A percentile compares a stretch with the other conserved stretches of the same genome.
Evolutionary conservation across 2,329 filamentous ascomycete species (phyloP).

Genomic region (Dothideomycetes sp.): DNA sequence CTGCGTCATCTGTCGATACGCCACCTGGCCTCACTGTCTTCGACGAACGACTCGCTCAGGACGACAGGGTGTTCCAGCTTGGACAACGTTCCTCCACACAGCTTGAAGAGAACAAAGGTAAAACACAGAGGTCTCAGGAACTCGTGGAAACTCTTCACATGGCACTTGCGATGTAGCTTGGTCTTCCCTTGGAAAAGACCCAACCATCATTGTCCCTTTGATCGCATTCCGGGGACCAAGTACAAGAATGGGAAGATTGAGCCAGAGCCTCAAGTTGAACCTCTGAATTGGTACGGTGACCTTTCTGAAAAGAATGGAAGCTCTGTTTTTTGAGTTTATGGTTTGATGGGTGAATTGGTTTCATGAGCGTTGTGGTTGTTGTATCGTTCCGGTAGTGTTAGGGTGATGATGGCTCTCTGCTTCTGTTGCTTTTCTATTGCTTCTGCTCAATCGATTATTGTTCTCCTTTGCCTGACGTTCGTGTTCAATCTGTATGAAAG

Average conservation of each 20-base stretch:
- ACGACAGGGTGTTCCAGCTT: slow-evolving; percentile 12
- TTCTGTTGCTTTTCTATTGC: too few relatives aligned
- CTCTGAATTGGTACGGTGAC: too few relatives aligned
- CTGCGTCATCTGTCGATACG: slow-evolving; percentile 11
- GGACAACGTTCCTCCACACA: slow-evolving; percentile 1
- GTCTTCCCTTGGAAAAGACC: background rate
- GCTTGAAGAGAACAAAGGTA: background rate
- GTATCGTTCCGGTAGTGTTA: background rate
- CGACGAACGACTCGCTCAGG: background rate
- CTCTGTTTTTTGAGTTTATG: too few relatives aligned
- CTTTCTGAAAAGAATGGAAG: too few relatives aligned
- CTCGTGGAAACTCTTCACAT: slow-evolving; percentile 2
- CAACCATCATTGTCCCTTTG: slow-evolving; percentile 8
- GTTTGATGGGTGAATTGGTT: too few relatives aligned
- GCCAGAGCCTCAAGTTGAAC: slow-evolving; percentile 3
- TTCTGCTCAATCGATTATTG: too few relatives aligned
- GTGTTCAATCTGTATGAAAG: too few relatives aligned
- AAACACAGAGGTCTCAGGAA: slow-evolving; percentile 1
- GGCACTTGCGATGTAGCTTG: slow-evolving; percentile 12
- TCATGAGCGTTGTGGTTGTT: background rate
- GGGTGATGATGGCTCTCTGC: background rate
- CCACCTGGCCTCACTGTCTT: slow-evolving; percentile 10
- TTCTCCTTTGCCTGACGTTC: too few relatives aligned
- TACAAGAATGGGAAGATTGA: slow-evolving; percentile 7
- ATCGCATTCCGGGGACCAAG: slow-evolving; percentile 2